Conservation (phyloP, 805 yeast genomes). For the Yarrowia sp. region DNA sequence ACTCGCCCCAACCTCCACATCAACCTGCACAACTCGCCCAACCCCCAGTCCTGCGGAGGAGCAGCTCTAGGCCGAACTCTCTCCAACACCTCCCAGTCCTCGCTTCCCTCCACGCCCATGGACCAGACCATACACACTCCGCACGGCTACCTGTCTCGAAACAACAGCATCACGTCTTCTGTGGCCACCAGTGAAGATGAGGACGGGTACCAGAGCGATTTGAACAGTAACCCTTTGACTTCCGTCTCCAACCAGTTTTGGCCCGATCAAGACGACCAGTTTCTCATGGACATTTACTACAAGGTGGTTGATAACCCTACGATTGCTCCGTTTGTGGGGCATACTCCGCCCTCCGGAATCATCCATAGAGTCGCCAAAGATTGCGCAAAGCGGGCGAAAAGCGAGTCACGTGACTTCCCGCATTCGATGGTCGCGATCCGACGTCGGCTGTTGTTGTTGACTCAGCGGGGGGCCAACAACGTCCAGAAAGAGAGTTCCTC, state of each 20-base stretch:
- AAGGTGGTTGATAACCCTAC: slow-evolving; percentile 62
- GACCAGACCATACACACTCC: slow-evolving; percentile 39
- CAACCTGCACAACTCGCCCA: slow-evolving; percentile 32
- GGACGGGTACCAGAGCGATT: slow-evolving; percentile 30
- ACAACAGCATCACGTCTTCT: slow-evolving; percentile 24
- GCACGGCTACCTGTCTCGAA: slow-evolving; percentile 21
- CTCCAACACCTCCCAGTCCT: slow-evolving; percentile 25
- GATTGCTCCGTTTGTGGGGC: slow-evolving; percentile 69
- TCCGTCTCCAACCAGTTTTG: slow-evolving; percentile 43
- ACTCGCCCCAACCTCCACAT: slow-evolving; percentile 33
- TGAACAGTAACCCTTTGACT: slow-evolving; percentile 34
- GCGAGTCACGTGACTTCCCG: slow-evolving; percentile 45
- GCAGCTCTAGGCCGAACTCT: slow-evolving; percentile 31
- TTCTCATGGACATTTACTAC: slow-evolving; percentile 58
- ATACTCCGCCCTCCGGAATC: slow-evolving; percentile 72
- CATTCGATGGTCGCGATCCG: slow-evolving; percentile 49
- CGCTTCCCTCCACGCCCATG: slow-evolving; percentile 31
- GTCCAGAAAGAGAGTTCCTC: too few relatives aligned
- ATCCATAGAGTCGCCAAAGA: slow-evolving; percentile 65
- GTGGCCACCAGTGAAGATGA: slow-evolving; percentile 22
- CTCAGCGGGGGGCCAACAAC: background rate
- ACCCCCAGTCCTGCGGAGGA: slow-evolving; percentile 22
- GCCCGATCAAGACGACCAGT: slow-evolving; percentile 52
- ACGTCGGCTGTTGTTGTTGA: slow-evolving; percentile 46
- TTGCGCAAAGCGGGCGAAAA: slow-evolving; percentile 53